Percentiles rank a stretch among this genome's conserved stretches.
Conservation (phyloP, 129 eudicot genomes). For the Lonicera japonica region DNA sequence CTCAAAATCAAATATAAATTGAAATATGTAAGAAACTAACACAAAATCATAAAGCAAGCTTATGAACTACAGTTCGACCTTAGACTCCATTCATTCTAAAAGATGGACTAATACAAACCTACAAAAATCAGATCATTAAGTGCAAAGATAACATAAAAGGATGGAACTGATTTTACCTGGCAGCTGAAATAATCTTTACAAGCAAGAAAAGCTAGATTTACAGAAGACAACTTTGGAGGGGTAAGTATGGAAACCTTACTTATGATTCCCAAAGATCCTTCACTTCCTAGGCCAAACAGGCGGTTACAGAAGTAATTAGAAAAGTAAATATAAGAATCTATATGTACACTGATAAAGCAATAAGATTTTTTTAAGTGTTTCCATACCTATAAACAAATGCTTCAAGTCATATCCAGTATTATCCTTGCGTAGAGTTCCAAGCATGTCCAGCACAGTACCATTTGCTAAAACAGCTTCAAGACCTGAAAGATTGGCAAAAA, state of each 20-base stretch:
- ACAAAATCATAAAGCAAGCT: neutral
- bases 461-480: slow-evolving; percentile 93
- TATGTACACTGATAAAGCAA: slow-evolving; percentile 3
- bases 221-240: slow-evolving; percentile 79
- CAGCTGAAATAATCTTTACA: slow-evolving; percentile 86
- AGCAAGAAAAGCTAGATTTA: slow-evolving; percentile 87
- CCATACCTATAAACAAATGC: slow-evolving; percentile 89
- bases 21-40: neutral
- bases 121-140: neutral
- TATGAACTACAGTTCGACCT: neutral
- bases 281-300: slow-evolving; percentile 66
- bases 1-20: neutral
- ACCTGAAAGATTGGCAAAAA: slow-evolving; percentile 40
- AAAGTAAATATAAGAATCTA: neutral
- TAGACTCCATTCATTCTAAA: neutral
- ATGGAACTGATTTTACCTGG: slow-evolving; percentile 51
- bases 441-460: slow-evolving; percentile 95
- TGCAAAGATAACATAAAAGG: neutral
- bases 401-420: slow-evolving; percentile 98
- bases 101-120: neutral
- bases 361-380: slow-evolving; percentile 10
- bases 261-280: slow-evolving; percentile 89
- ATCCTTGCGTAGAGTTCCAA: slow-evolving; percentile 91
- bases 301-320: slow-evolving; percentile 4
- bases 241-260: slow-evolving; percentile 89